Base-by-base conservation (phyloP, 768 basidiomycete genomes). In the Xerocomus potaroensis region DNA sequence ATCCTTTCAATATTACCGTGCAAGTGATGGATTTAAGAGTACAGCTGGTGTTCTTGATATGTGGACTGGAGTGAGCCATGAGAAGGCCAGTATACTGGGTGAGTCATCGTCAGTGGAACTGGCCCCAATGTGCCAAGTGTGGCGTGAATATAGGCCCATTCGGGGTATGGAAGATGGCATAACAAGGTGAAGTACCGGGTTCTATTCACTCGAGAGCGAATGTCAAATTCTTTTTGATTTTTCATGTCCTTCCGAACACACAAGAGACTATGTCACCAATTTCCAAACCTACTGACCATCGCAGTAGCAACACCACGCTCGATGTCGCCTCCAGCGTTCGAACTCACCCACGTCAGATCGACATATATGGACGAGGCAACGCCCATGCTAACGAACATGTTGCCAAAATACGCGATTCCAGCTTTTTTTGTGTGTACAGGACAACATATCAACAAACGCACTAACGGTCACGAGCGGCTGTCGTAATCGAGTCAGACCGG, bases 21-120 rank as follows among this genome's bases (percentile, higher is more conserved):
- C 80, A 83, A 49, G 59, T 81, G 10, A 81, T 11, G 73, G 72
- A 2, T 62, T 76, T 14, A 78, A 77, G 6, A 77, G 77, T 16
- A 72, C 71, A 0, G 56, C 69, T 19, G 81, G 81, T 8, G 59
- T 79, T 2, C 63, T 83, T 2, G 80, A 79, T 8, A 55, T 73
- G 64, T 81, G 79, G 79, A 80, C 80, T 0, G 76, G 77, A 8
- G 73, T 72, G 12, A 57, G 57, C 15, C 79, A 80, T 50, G 73
- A 74, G 49, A 46, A 48, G 4, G 60, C 59, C 5, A 73, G 73
- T 53, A 74, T 73, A 1, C 52, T 77, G 2, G 77, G 76, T 69
- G 50, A 62, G 65, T 53, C 11, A 8, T 21, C 19, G 10, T 24
- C n/a, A n/a, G 5, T 31, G 5, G 14, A n/a, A 5, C 1, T 23